A percentile compares a stretch with the other conserved stretches of the same genome.
phyloP scores from a whole-genome alignment of 306 rosid species.

The Dalbergia cochinchinensis region DNA sequence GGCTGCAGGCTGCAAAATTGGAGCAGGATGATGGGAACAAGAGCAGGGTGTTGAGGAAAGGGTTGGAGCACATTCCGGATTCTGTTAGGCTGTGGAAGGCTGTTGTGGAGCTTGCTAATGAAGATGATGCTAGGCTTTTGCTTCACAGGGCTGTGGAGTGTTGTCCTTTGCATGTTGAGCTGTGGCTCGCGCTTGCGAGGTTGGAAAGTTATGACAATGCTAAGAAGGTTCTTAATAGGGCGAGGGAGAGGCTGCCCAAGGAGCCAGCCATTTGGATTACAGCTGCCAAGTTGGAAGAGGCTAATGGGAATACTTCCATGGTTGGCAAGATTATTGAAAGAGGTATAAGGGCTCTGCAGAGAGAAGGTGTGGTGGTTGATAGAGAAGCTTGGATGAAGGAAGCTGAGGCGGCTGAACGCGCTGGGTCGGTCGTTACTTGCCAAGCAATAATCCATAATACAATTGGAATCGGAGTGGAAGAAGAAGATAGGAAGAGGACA shows the following conservation, averaged over 20 bases:
- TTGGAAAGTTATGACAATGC: slow-evolving; percentile 89
- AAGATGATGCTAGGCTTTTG: slow-evolving; percentile 84
- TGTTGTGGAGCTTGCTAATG: slow-evolving; percentile 88
- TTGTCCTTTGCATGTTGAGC: slow-evolving; percentile 89
- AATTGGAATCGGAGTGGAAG: slow-evolving; percentile 88
- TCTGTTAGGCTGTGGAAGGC: slow-evolving; percentile 97
- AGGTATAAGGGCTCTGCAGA: slow-evolving; percentile 90
- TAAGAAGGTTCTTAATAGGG: slow-evolving; percentile 82
- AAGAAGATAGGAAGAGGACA: slow-evolving; percentile 94
- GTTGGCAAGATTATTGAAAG: slow-evolving; percentile 89
- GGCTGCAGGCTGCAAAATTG: slow-evolving; percentile 88
- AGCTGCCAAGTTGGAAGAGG: slow-evolving; percentile 94
- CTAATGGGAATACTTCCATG: slow-evolving; percentile 84
- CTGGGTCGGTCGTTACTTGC: slow-evolving; percentile 83
- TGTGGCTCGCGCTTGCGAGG: slow-evolving; percentile 94
- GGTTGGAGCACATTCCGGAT: slow-evolving; percentile 86
- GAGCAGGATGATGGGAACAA: slow-evolving; percentile 74
- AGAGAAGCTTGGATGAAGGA: slow-evolving; percentile 95
- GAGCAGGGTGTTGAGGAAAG: slow-evolving; percentile 89
- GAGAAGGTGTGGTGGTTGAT: slow-evolving; percentile 77
- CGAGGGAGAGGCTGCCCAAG: slow-evolving; percentile 79
- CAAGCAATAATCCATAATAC: slow-evolving; percentile 78
- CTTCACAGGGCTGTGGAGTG: slow-evolving; percentile 93
- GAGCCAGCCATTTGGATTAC: slow-evolving; percentile 95
- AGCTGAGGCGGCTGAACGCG: slow-evolving; percentile 95